Base-by-base conservation (phyloP, 768 basidiomycete species). In the Suillus cothurnatus region DNA sequence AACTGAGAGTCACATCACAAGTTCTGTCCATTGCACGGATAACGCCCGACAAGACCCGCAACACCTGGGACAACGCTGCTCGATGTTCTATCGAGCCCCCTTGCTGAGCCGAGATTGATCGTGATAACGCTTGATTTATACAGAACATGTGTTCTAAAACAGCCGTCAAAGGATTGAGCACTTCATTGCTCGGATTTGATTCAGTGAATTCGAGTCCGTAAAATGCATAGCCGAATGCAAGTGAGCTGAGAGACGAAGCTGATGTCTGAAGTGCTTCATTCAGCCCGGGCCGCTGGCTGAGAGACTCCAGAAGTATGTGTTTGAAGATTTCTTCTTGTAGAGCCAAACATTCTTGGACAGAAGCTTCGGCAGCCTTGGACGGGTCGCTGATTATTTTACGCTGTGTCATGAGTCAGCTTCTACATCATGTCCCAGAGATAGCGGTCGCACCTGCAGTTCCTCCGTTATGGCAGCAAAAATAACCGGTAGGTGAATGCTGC, bases 401-500 rank as follows among this genome's bases (percentile, higher is more conserved):
- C 82, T 84, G 38, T 56, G 62, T 38, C 26, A 32, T 34, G 6
- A 38, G 45, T 71, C 65, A 68, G 65, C 64, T 26, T 12, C 57
- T 12, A 38, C 11, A 19, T 34, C 17, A 17, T 4, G 9, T 26
- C 57, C 47, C 11, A 28, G 0, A 55, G 49, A n/a, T 31, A 4
- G 52, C 23, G 34, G 17, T 59, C 83, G 75, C 74, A 95, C 94
- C 67, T 85, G 78, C 39, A 94, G 67, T 6, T 84, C 71, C 66
- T 93, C 90, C 47, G 90, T 72, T 50, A 93, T 79, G 7, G 86
- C 88, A 2, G 87, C 81, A 64, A 96, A 90, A 17, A 94, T 80
- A 50, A 95, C 76, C 0, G 97, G 95, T 14, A 95, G 78, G 75
- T 97, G 94, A 34, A 95, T 81, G 4, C 81, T 85, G 71, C 86